Evolutionary conservation across 2,329 filamentous ascomycete species (phyloP), one percentile per base, ranked within the genome.

Genomic region (Capronia coronata): DNA sequence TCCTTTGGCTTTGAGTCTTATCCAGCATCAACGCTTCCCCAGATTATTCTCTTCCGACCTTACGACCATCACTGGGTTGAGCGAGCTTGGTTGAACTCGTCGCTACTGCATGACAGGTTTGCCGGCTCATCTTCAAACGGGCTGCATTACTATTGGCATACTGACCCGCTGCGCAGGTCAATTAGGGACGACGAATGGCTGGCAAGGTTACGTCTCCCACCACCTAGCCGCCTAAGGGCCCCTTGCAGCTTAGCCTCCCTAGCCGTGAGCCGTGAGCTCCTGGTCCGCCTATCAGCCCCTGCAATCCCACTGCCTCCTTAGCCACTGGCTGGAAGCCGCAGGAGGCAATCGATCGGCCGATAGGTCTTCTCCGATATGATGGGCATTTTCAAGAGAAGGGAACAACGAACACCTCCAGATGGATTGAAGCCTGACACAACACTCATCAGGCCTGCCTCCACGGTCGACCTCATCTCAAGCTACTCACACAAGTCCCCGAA

Each of bases 331-430:
- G 13, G 7, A 18, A 37, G 34, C 34, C 34, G 16, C 34, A 13
- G 7, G 14, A 34, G 34, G 25, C 30, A 10, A 37, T 29, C 27
- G 42, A 25, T 37, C 6, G 7, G 34, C 45, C 46, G 49, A 43
- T 52, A 55, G 46, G 49, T 43, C 49, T 56, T 54, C 48, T 51
- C 52, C 48, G 47, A 58, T 65, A 16, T 75, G 76, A 72, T 72
- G 70, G 69, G 68, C 53, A 61, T 73, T 48, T 73, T 73, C 61
- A 71, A 68, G 62, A 68, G 68, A 60, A 73, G 69, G 55, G 69
- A 72, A 55, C 67, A 67, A n/a, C 69, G 66, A 46, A 66, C 65
- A 14, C 21, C 41, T 25, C 25, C 37, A 43, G 44, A 56, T 37
- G 56, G 47, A 22, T 25, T 45, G 9, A 43, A 42, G 29, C 23